Base-by-base conservation (phyloP, 495 filamentous ascomycete genomes). In the Aspergillus baeticus region DNA sequence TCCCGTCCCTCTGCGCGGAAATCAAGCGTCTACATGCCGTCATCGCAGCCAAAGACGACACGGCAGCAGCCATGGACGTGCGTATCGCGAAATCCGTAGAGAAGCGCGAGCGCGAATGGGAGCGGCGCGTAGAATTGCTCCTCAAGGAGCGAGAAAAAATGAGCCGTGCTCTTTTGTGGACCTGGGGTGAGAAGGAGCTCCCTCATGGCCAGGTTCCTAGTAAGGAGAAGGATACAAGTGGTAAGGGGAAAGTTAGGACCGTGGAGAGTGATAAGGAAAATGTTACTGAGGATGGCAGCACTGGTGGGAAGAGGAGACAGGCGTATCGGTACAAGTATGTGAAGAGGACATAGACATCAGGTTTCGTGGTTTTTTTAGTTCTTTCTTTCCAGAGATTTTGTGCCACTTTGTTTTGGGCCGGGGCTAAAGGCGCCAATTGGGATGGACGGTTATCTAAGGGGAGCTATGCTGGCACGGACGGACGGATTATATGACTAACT, bases 91-190 rank as follows among this genome's bases (percentile, higher is more conserved):
- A 69, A 41, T 74, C 73, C 5, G 69, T 78, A 13, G 77, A 80
- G 36, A 75, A 73, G 52, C 70, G 77, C 34, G 79, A 82, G 62
- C 69, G 69, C 34, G 78, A 81, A 52, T 82, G 79, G 79, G 70
- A 77, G 51, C 69, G 74, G 0, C 73, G 79, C 10, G 65, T 78
- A 10, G 73, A 82, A 43, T 57, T 84, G 6, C 59, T 83, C 7
- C 81, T 87, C 41, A 76, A 76, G 56, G 83, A 87, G 52, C 70
- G 81, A 34, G 80, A 79, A 29, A 77, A 73, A 39, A 76, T 83
- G 75, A 77, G 74, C 13, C 79, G 74, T 50, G 78, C 72, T 13
- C 66, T 82, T 51, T 66, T 82, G 69, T 70, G 65, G 70, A 62
- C 54, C 3, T 80, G 77, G 78, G 78, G 78, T 1, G 76, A 77